Percentiles rank a stretch among this genome's conserved stretches.
phyloP scores from a whole-genome alignment of 2,329 filamentous ascomycete genomes.

The Ploettnerulaceae sp. region DNA sequence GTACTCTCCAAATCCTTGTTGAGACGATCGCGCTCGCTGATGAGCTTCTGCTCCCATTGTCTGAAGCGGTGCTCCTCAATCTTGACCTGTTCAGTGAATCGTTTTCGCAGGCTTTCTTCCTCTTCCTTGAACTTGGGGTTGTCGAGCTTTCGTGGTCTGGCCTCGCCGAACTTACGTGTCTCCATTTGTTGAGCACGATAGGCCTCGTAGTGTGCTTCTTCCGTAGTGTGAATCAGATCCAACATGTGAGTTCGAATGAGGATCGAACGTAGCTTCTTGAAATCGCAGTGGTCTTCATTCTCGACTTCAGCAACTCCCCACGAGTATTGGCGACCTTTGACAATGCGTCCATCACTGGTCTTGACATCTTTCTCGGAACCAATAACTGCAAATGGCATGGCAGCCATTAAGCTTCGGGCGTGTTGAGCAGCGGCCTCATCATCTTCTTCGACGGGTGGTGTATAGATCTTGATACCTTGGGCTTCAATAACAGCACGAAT shows the following conservation, averaged over 20 bases:
- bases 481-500: slow-evolving; percentile 94
- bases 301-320: slow-evolving; percentile 99
- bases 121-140: slow-evolving; percentile 99
- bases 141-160: slow-evolving; percentile 92
- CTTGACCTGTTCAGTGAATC: slow-evolving; percentile 99
- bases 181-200: slow-evolving; percentile 99
- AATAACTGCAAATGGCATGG: slow-evolving; percentile 98
- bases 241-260: slow-evolving; percentile 99
- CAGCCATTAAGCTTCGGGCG: slow-evolving; percentile 87
- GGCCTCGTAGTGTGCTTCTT: slow-evolving; percentile 98
- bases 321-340: slow-evolving; percentile 98
- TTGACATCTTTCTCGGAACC: slow-evolving; percentile 99
- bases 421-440: slow-evolving; percentile 95
- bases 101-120: slow-evolving; percentile 95
- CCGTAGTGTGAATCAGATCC: slow-evolving; percentile 98
- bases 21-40: slow-evolving; percentile 94
- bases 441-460: slow-evolving; percentile 95
- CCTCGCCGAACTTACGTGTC: slow-evolving; percentile 98
- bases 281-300: slow-evolving; percentile 99
- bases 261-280: slow-evolving; percentile 99
- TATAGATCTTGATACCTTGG: slow-evolving; percentile 99
- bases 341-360: slow-evolving; percentile 89
- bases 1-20: slow-evolving; percentile 99
- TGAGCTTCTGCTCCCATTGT: slow-evolving; percentile 99
- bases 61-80: slow-evolving; percentile 99